These are phyloP conservation scores for Hortaea werneckii DNA, from an alignment of 2,329 filamentous ascomycete genomes.

Conservation along the genomic window DNA sequence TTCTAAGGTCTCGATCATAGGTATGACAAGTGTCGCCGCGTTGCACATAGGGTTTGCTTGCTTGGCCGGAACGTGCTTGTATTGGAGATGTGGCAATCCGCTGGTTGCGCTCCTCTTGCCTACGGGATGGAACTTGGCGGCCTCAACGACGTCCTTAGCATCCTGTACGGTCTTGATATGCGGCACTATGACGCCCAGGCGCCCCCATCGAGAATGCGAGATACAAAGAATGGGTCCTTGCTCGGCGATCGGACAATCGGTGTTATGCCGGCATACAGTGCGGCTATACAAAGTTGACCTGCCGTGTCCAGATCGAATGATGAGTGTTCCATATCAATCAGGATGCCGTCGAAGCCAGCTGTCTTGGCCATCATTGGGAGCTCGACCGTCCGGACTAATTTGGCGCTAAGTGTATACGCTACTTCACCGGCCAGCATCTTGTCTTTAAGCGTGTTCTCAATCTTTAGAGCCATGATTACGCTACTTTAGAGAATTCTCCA, in stretches of 20 bases:
- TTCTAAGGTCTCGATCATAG: constrained; percentile 37
- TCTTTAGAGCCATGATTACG: too few species aligned
- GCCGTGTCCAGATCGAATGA: too few species aligned
- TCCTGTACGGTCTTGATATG: constrained; percentile 44
- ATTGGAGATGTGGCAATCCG: constrained; percentile 30
- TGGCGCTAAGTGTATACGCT: too few species aligned
- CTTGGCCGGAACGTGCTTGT: constrained; percentile 39
- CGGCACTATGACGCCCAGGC: constrained; percentile 46
- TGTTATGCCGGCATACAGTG: constrained; percentile 23
- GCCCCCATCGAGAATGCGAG: constrained; percentile 49
- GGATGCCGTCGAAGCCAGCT: too few species aligned
- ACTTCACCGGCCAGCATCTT: too few species aligned
- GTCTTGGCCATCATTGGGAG: too few species aligned
- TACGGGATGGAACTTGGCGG: constrained; percentile 46
- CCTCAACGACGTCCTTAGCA: constrained; percentile 40
- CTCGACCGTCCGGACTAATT: too few species aligned
- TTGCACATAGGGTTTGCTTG: constrained; percentile 49
- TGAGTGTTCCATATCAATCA: too few species aligned
- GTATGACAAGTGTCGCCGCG: constrained; percentile 40
- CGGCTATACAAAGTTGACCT: too few species aligned
- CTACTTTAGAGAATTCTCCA: too few species aligned
- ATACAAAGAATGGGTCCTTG: constrained; percentile 53
- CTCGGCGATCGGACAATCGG: constrained; percentile 41
- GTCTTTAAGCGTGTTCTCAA: too few species aligned
- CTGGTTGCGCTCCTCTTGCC: constrained; percentile 30